Base-by-base conservation (phyloP, 2,329 filamentous ascomycete species). In the Arthrobotrys conoides region DNA sequence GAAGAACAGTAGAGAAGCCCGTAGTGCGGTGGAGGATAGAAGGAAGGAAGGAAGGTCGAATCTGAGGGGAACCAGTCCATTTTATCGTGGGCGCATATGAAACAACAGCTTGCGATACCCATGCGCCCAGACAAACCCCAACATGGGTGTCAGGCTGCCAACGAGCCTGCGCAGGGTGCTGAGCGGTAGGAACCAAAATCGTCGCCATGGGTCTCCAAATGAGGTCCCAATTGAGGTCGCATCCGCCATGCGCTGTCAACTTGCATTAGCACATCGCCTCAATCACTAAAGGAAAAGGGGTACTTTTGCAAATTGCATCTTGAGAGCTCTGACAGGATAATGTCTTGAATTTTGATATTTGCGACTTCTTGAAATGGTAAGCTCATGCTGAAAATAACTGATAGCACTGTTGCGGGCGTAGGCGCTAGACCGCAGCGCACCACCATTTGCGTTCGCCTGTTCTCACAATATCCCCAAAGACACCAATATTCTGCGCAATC, bases 61-160 rank as follows among this genome's bases (percentile, higher is more conserved):
- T 18, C 27, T 41, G 70, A 76, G 71, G 71, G 55, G 46, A 68
- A 46, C 22, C 22, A n/a, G 49, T 38, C 71, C 73, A 71, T 71
- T 76, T 77, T 77, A 77, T 77, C 73, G 67, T 77, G 73, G 73
- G 27, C 73, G 49, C 57, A 55, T 61, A 61, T 77, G 73, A 77
- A 77, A 77, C 73, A 71, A 9, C 48, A 30, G 22, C 16, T 22
- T 36, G 24, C 22, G 44, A 44, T 44, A 36, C 46, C 73, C 67
- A 71, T 71, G 73, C 59, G 33, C 20, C 46, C 51, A 49, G 51
- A 59, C 63, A 51, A 20, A 55, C 49, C 22, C 30, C 63, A 49
- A 70, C 49, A 64, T 44, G 61, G 71, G 71, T 55, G 18, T 38
- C 36, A 61, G 57, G 57, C 55, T 63, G 55, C 38, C 57, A 57